Conservation (phyloP, 73 alveolate genomes). For the Paramecium pentaurelia region DNA sequence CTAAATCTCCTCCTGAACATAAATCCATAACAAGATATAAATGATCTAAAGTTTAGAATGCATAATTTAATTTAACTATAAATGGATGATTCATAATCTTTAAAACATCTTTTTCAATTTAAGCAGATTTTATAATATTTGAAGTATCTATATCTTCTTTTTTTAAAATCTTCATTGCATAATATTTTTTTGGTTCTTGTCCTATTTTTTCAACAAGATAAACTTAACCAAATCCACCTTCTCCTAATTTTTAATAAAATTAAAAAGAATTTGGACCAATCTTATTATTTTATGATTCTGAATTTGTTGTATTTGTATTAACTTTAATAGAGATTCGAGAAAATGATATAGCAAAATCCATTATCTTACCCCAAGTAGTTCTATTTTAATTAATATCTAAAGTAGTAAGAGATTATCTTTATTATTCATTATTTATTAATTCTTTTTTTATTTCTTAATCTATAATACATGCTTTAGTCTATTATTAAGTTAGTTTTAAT, state of each 20-base stretch:
- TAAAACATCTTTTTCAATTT: conserved; percentile 91
- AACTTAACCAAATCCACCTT: conserved; percentile 88
- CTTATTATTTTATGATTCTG: background rate
- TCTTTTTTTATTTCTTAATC: background rate
- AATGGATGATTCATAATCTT: conserved; percentile 89
- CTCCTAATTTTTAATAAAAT: conserved; percentile 75
- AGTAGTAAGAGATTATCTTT: background rate
- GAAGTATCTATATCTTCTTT: conserved; percentile 84
- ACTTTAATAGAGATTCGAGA: background rate
- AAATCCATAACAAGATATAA: conserved; percentile 87
- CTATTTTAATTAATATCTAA: background rate
- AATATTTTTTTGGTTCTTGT: conserved; percentile 27
- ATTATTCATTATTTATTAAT: background rate
- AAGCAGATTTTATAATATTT: conserved; percentile 84
- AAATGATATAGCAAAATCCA: background rate
- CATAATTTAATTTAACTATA: conserved; percentile 88
- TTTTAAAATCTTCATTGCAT: conserved; percentile 87
- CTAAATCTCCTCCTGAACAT: conserved; percentile 91
- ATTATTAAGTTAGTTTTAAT: background rate
- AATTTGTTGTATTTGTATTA: background rate
- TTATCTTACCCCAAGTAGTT: conserved; percentile 36
- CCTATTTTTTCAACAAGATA: conserved; percentile 71
- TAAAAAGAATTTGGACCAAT: conserved; percentile 68
- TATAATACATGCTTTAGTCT: background rate
- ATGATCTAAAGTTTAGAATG: conserved; percentile 87